Evolutionary conservation across 345 rosid species (phyloP).

Genomic region (Eucalyptus marginata): DNA sequence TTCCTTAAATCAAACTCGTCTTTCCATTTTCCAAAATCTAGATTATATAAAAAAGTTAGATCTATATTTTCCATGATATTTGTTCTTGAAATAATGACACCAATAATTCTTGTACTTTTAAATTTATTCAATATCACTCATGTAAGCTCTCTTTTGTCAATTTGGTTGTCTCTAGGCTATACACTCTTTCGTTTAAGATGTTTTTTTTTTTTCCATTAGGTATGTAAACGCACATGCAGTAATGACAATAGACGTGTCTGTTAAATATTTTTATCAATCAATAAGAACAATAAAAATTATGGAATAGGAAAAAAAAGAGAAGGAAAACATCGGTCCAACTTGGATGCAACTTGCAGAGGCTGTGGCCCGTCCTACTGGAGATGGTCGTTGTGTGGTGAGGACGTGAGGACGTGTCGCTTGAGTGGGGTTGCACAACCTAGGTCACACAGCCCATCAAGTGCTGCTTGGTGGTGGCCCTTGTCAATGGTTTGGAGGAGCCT

Average conservation of each 20-base stretch:
- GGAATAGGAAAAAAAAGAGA: neutral
- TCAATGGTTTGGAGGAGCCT: neutral
- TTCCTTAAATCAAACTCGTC: neutral
- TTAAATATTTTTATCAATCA: neutral
- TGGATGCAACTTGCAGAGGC: neutral
- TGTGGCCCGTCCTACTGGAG: neutral
- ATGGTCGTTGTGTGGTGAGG: neutral
- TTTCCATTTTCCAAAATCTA: neutral
- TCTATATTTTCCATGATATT: neutral
- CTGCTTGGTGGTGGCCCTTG: neutral
- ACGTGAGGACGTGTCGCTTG: neutral
- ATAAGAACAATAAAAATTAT: neutral
- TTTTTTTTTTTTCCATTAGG: neutral
- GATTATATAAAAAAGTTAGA: neutral
- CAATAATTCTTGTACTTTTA: neutral
- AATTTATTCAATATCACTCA: neutral
- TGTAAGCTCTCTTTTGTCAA: neutral
- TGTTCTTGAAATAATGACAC: neutral
- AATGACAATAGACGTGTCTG: neutral
- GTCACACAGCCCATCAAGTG: neutral
- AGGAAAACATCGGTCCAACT: neutral
- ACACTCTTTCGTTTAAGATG: neutral
- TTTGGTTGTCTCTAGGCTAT: neutral
- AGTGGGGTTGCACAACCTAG: neutral
- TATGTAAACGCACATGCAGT: neutral